Percentiles rank a stretch among this genome's conserved stretches.
These are phyloP conservation scores for Zasmidium cellare DNA, from an alignment of 2,329 filamentous ascomycete species.

Conservation along the genomic window DNA sequence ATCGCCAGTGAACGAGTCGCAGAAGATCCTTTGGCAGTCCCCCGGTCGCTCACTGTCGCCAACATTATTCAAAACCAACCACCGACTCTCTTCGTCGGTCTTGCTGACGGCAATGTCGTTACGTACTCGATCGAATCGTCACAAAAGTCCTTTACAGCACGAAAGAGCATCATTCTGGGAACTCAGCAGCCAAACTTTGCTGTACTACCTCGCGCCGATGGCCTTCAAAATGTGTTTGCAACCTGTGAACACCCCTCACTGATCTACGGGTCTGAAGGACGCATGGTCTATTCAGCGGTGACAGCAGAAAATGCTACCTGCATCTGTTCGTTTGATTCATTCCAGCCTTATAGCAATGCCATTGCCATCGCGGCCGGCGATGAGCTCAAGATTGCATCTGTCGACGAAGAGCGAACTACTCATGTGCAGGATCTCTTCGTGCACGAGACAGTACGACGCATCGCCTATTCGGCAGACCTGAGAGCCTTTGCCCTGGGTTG, in stretches of 20 bases:
- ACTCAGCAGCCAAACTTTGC: constrained; percentile 83
- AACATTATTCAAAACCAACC: constrained; percentile 67
- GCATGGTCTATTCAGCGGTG: constrained; percentile 89
- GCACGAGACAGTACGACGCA: constrained; percentile 77
- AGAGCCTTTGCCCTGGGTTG: constrained; percentile 86
- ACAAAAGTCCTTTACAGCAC: constrained; percentile 65
- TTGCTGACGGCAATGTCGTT: constrained; percentile 89
- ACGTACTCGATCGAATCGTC: constrained; percentile 71
- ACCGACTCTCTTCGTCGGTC: constrained; percentile 81
- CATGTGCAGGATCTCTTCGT: constrained; percentile 81
- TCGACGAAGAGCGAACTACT: constrained; percentile 83
- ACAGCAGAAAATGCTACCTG: constrained; percentile 82
- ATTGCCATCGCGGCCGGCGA: constrained; percentile 72
- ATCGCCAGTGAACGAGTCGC: constrained; percentile 60
- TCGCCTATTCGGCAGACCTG: constrained; percentile 78
- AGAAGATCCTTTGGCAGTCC: constrained; percentile 69
- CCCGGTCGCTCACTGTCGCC: constrained; percentile 76
- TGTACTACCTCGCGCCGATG: constrained; percentile 67
- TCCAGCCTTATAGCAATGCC: constrained; percentile 72
- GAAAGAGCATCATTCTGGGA: constrained; percentile 81
- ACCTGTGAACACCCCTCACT: constrained; percentile 92
- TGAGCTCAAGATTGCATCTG: constrained; percentile 74
- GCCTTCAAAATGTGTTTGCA: constrained; percentile 79
- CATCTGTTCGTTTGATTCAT: constrained; percentile 77
- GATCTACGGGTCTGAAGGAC: constrained; percentile 84